These are phyloP conservation scores for Pseudonitzschia pungens DNA, from an alignment of 108 stramenopile species.

Conservation along the genomic window DNA sequence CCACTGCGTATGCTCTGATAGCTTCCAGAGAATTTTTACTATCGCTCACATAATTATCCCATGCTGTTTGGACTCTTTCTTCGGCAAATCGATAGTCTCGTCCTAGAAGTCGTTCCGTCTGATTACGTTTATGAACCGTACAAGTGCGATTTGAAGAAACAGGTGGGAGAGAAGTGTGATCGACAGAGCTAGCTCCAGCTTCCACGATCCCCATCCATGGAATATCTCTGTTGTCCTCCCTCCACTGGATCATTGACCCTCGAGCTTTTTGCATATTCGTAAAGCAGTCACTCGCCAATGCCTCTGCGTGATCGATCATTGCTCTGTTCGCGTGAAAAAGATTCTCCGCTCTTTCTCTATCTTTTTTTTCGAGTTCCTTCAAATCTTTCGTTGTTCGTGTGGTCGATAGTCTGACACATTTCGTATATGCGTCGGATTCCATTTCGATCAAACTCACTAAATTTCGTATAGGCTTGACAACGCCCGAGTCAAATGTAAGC, in stretches of 20 bases:
- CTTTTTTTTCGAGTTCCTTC: background rate
- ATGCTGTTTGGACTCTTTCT: slow-evolving; percentile 19
- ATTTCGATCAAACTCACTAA: slow-evolving; percentile 7
- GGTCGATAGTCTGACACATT: slow-evolving; percentile 17
- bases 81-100: slow-evolving; percentile 4
- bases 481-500: slow-evolving; percentile 13
- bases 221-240: slow-evolving; percentile 6
- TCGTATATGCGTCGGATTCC: slow-evolving; percentile 25
- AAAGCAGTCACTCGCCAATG: background rate
- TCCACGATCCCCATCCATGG: slow-evolving; percentile 9
- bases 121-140: slow-evolving; percentile 1
- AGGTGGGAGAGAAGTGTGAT: background rate
- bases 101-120: slow-evolving; percentile 6
- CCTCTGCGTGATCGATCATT: background rate
- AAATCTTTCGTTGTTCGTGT: background rate
- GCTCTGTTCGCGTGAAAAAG: slow-evolving; percentile 14
- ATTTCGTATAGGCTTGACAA: slow-evolving; percentile 20
- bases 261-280: background rate
- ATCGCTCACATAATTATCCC: slow-evolving; percentile 21
- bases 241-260: slow-evolving; percentile 9
- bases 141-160: background rate
- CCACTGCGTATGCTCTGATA: slow-evolving; percentile 29
- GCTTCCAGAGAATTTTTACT: background rate
- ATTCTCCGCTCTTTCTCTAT: slow-evolving; percentile 1
- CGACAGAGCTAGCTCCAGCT: background rate